Evolutionary conservation across 1,284 basidiomycete species (phyloP), one percentile per base, ranked within the genome.

Genomic region (Sanghuangporus baumii): DNA sequence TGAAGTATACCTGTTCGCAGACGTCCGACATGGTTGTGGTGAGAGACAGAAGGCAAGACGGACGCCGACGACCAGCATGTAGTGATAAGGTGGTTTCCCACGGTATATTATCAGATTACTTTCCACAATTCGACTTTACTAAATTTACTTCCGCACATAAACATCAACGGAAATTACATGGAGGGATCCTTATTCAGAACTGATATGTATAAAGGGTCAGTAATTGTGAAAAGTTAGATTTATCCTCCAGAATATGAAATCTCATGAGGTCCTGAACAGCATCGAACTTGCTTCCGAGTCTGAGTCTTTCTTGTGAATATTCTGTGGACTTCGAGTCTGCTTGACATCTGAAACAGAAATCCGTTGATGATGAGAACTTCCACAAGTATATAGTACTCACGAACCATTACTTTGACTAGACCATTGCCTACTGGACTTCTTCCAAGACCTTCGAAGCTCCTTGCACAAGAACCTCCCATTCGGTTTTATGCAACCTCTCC

Each of bases 401-500:
- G 41, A 43, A 12, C 41, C 11, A 43, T 43, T 43, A n/a, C 0
- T 14, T n/a, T 43, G 12, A 43, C 40, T 7, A n/a, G 12, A n/a
- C 47, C 9, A n/a, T 50, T 11, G 2, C 37, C 26, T 41, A 18
- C 14, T 20, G 37, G 11, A 37, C 26, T 20, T 79, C 79, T 62
- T 88, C 82, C 61, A 96, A 75, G 4, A 92, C 82, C 66, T 82
- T 84, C 65, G 79, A 80, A 2, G 93, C 84, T 2, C 84, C 96
- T 69, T 95, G 81, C 9, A 99, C 96, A 64, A 99, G 95, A 62
- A 96, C 85, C 68, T 89, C 84, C 82, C 97, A 97, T 74, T 99
- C 96, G 16, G 88, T 80, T 65, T 74, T 74, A 72, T 98, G 96
- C 70, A 99, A 79, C 66, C 91, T 80, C 67, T 81, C 80, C 71